Base-by-base conservation (phyloP, 306 rosid species). In the Canavalia gladiata region DNA sequence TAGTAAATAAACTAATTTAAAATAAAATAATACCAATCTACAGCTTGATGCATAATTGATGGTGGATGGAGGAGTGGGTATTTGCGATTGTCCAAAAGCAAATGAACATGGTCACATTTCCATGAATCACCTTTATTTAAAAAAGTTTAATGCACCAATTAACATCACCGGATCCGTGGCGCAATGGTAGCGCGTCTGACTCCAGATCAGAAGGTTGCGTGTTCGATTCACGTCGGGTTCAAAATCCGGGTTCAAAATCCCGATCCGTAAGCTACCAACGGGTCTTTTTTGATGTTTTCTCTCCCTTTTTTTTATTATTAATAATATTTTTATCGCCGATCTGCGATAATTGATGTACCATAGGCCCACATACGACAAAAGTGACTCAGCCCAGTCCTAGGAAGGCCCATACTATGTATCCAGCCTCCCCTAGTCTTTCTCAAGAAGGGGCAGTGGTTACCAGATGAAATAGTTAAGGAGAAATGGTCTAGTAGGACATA, bases 121-220 rank as follows among this genome's bases (percentile, higher is more conserved):
- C 25, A 18, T 18, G 25, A 18, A 18, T 18, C 25, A 18, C 25
- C 25, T 18, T 18, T 18, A 18, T 18, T 18, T 18, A 18, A 18
- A 18, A 18, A 39, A 0, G 4, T 39, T 39, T 4, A 2, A 39
- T 39, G 2, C 42, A 18, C 25, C 25, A 18, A 7, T 8, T 1
- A 45, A 0, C 12, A 42, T 0, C 18, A 2, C 0, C 2, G 87
- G 89, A 86, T 86, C 86, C 78, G 86, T 86, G 89, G 86, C 82
- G 84, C 84, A 86, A 86, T 82, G 89, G 89, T 82, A 86, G 89
- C 86, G 84, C 89, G 86, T 86, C 88, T 86, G 88, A 86, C 86
- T 86, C 88, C 86, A 86, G 88, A 82, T 86, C 86, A 86, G 84
- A 86, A 86, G 89, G 84, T 78, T 82, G 89, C 84, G 86, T 86